A percentile compares a stretch with the other conserved stretches of the same genome.
phyloP scores from a whole-genome alignment of 805 yeast species.

The Hemisphaericaspora nanyangensis region DNA sequence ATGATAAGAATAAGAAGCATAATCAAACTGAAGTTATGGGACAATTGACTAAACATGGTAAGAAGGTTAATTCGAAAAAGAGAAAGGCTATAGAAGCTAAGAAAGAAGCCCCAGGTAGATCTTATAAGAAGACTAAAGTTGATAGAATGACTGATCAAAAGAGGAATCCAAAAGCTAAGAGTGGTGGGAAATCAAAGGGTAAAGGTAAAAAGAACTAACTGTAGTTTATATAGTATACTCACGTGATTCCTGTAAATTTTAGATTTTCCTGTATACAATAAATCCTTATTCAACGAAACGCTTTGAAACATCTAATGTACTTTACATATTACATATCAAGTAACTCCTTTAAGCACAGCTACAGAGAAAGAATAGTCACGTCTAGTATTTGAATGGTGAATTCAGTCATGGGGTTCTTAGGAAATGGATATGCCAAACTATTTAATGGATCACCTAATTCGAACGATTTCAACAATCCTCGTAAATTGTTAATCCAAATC shows the following conservation, averaged over 20 bases:
- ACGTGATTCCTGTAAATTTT: no score
- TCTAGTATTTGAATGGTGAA: no score
- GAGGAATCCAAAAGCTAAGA: constrained; percentile 9
- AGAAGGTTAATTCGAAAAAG: constrained; percentile 61
- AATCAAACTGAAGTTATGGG: constrained; percentile 33
- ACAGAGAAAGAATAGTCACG: no score
- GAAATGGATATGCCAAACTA: constrained; percentile 21
- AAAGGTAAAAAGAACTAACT: not conserved
- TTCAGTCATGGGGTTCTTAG: constrained; percentile 2
- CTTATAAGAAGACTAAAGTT: constrained; percentile 74
- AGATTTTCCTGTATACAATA: no score
- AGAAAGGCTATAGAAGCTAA: constrained; percentile 64
- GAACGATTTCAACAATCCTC: constrained; percentile 29
- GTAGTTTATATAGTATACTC: not conserved
- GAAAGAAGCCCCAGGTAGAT: constrained; percentile 49
- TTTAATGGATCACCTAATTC: constrained; percentile 21
- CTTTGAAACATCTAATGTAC: no score
- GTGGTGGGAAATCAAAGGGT: constrained; percentile 3
- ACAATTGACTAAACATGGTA: constrained; percentile 46
- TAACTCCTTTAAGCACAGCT: no score
- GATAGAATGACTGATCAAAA: constrained; percentile 57
- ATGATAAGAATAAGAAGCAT: constrained; percentile 46
- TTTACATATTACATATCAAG: no score
- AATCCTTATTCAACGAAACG: no score
- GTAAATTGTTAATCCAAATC: constrained; percentile 54